Base-by-base conservation (phyloP, 768 basidiomycete genomes). In the Lactifluus subvellereus region DNA sequence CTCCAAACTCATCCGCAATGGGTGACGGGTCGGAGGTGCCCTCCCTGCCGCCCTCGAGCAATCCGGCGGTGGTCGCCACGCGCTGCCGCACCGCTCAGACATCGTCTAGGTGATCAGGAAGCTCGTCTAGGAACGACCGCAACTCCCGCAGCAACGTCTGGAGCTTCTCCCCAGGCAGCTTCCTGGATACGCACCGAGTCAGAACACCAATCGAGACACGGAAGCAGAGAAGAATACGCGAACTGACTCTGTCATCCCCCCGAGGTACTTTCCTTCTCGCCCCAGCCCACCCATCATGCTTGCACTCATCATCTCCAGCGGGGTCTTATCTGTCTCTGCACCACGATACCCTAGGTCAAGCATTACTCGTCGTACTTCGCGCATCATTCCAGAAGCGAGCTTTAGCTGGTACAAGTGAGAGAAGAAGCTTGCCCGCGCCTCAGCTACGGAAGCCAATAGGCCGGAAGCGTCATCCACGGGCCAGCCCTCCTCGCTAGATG, bases 201-300 rank as follows among this genome's bases (percentile, higher is more conserved):
- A 54, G n/a, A n/a, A n/a, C n/a, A n/a, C n/a, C n/a, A n/a, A n/a
- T n/a, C n/a, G n/a, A n/a, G n/a, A n/a, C n/a, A n/a, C n/a, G n/a
- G n/a, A n/a, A n/a, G n/a, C n/a, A n/a, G n/a, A n/a, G 30, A 8
- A 4, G 10, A 8, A 18, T 33, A 22, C 43, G n/a, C 4, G 14
- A 57, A 71, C 79, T 54, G 64, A 87, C 84, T 74, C 81, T 52
- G 82, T 71, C 54, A 80, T 76, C n/a, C 72, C 72, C 7, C 76
- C 79, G 9, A 86, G 70, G 63, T 77, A 72, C 59, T 77, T 82
- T 27, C 79, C 71, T 50, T 81, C 78, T 42, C 72, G 77, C 2
- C 69, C 72, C 13, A 81, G 66, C 5, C 76, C 75, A 4, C 82
- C 83, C 20, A 74, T 75, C 48, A 87, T 64, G 27, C 77, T 72